Base-by-base conservation (phyloP, 2,329 filamentous ascomycete genomes). In the Hymenoscyphus infarciens region DNA sequence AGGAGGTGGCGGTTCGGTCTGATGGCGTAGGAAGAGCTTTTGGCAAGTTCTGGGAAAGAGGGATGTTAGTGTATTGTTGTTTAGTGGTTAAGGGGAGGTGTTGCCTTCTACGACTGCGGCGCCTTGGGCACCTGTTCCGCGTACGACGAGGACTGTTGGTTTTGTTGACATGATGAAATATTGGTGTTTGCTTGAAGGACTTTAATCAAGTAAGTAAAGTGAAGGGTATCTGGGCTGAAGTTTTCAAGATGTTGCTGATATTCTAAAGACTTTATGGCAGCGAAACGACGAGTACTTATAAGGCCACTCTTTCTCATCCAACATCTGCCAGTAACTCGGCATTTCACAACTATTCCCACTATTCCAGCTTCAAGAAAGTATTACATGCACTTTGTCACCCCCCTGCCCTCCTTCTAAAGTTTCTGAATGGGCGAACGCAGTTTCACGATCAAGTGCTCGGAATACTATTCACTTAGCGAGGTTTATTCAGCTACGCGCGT, bases 91-190 rank as follows among this genome's bases (percentile, higher is more conserved):
- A 19, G 38, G 42, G 15, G 16, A 25, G 25, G 10, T 16, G 15
- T n/a, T 29, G 54, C 57, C 57, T 35, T 53, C 19, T 4, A 59
- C 57, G 3, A 62, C 61, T 39, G 61, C 49, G 3, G 49, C 38
- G 5, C 57, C 57, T 45, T 62, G 61, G 7, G 61, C 49, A 16
- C 61, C 61, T n/a, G 61, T 58, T 35, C 61, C 61, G 16, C 61
- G 56, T 22, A 62, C 33, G n/a, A 62, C 39, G 45, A 62, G 61
- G 49, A 62, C 42, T 5, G 33, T 58, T 57, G 6, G 29, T 11
- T 61, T 61, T 11, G 55, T 22, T 49, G 45, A 5, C 45, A 52
- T 52, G 1, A 2, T 25, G 45, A 6, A 4, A 8, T 11, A 25
- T 52, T 52, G 8, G 2, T 49, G 42, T 52, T 13, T 52, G 3